Conservation (phyloP, 2,329 filamentous ascomycete genomes). For the Hypoxylon sp. region DNA sequence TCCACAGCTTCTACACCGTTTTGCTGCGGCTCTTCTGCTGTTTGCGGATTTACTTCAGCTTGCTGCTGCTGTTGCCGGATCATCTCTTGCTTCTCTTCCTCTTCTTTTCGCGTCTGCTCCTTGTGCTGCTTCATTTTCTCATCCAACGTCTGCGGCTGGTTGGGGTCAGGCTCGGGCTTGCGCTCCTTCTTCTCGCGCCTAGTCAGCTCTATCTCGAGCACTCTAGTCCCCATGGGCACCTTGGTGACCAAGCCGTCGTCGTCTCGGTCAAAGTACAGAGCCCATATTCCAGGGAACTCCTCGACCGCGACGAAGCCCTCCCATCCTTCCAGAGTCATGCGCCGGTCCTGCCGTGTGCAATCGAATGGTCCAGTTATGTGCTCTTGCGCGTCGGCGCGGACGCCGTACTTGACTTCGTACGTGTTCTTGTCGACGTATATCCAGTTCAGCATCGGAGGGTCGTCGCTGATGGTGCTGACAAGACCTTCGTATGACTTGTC, state of each 20-base stretch:
- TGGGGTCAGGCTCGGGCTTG: conserved; percentile 40
- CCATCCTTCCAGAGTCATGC: conserved; percentile 58
- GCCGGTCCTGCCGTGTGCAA: conserved; percentile 60
- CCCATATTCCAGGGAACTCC: conserved; percentile 54
- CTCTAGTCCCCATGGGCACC: conserved; percentile 55
- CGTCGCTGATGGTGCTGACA: conserved; percentile 58
- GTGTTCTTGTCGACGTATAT: conserved; percentile 57
- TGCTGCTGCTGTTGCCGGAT: conserved; percentile 16
- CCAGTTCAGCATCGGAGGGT: conserved; percentile 60
- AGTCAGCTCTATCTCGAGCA: conserved; percentile 63
- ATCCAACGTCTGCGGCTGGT: conserved; percentile 41
- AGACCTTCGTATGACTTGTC: conserved; percentile 57
- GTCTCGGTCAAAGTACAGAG: conserved; percentile 57
- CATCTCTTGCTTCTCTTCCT: conserved; percentile 35
- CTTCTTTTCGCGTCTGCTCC: conserved; percentile 36
- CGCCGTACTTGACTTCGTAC: conserved; percentile 56
- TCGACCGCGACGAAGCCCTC: conserved; percentile 59
- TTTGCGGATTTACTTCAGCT: conserved; percentile 1
- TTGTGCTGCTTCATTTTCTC: conserved; percentile 44
- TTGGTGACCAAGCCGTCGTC: conserved; percentile 55
- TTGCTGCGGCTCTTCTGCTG: conserved; percentile 3
- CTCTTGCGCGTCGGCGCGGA: conserved; percentile 52
- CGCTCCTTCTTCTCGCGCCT: conserved; percentile 59
- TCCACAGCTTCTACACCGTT: neutral
- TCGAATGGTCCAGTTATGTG: conserved; percentile 59